phyloP scores from a whole-genome alignment of 495 filamentous ascomycete genomes.

The Xylaria acuta region DNA sequence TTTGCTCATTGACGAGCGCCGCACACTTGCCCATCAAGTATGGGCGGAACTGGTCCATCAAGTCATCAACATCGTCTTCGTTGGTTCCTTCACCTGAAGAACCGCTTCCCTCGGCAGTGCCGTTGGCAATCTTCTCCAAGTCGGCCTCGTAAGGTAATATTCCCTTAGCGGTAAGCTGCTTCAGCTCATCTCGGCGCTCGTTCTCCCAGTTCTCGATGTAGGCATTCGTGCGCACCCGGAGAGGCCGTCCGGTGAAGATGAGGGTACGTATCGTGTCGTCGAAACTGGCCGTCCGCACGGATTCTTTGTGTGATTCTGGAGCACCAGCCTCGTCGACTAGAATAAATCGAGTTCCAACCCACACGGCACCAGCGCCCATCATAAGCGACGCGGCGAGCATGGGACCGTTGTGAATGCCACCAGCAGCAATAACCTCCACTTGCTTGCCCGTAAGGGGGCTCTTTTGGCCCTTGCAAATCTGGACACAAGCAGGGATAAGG shows the following conservation, averaged over 20 bases:
- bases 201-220: slow-evolving; percentile 98
- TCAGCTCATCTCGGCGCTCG: slow-evolving; percentile 87
- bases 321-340: slow-evolving; percentile 93
- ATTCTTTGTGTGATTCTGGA: slow-evolving; percentile 93
- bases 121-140: slow-evolving; percentile 75
- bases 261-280: slow-evolving; percentile 96
- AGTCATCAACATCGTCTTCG: slow-evolving; percentile 65
- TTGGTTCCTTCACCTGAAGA: slow-evolving; percentile 77
- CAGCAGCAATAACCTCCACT: slow-evolving; percentile 91
- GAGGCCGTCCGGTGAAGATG: slow-evolving; percentile 96
- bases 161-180: slow-evolving; percentile 85
- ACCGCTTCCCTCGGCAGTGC: slow-evolving; percentile 64
- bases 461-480: slow-evolving; percentile 79
- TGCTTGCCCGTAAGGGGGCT: slow-evolving; percentile 84
- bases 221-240: slow-evolving; percentile 88
- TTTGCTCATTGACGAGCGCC: slow-evolving; percentile 91
- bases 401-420: slow-evolving; percentile 93
- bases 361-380: slow-evolving; percentile 90
- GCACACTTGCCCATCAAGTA: slow-evolving; percentile 97
- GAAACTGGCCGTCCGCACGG: slow-evolving; percentile 87
- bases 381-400: slow-evolving; percentile 88
- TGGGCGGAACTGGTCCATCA: slow-evolving; percentile 88
- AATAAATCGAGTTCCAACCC: slow-evolving; percentile 97
- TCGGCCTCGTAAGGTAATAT: slow-evolving; percentile 93
- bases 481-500: slow-evolving; percentile 87